These are phyloP conservation scores for Xylaria sp. DNA, from an alignment of 2,329 filamentous ascomycete genomes.

Conservation along the genomic window DNA sequence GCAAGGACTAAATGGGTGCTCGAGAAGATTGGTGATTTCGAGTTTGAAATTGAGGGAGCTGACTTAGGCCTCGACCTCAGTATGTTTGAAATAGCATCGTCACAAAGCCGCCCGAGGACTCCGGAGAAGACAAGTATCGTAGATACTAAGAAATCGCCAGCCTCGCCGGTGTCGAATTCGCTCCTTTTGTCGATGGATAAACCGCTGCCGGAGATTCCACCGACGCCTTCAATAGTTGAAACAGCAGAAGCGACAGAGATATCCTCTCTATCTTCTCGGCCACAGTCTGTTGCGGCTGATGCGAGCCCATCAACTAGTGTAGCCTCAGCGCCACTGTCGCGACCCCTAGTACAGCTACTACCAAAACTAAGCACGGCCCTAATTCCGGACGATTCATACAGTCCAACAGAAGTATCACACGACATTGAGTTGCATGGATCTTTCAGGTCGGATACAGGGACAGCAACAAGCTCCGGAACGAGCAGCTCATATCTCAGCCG, in stretches of 20 bases:
- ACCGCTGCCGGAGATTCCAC: conserved; percentile 73
- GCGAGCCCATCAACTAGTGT: conserved; percentile 56
- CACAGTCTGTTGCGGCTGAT: conserved; percentile 55
- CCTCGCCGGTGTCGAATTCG: conserved; percentile 44
- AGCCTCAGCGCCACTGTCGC: conserved; percentile 61
- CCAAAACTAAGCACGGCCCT: conserved; percentile 67
- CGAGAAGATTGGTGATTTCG: conserved; percentile 90
- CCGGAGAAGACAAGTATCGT: conserved; percentile 55
- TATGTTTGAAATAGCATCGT: conserved; percentile 59
- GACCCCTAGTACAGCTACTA: conserved; percentile 64
- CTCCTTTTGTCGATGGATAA: conserved; percentile 67
- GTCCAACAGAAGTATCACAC: conserved; percentile 59
- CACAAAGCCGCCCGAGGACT: conserved; percentile 47
- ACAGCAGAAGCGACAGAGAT: conserved; percentile 39
- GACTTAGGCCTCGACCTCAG: conserved; percentile 66
- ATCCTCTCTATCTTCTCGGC: conserved; percentile 55
- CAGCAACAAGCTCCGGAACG: conserved; percentile 80
- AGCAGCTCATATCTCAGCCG: conserved; percentile 82
- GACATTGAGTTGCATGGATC: conserved; percentile 63
- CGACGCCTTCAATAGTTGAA: conserved; percentile 40
- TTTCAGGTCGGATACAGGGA: conserved; percentile 74
- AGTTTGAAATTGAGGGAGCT: conserved; percentile 76
- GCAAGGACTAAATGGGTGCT: conserved; percentile 86
- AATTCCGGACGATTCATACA: conserved; percentile 61
- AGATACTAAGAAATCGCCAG: conserved; percentile 52